Percentiles rank a stretch among this genome's conserved stretches.
Evolutionary conservation across 805 yeast species (phyloP).

Genomic region (Citeromyces nyonsensis): DNA sequence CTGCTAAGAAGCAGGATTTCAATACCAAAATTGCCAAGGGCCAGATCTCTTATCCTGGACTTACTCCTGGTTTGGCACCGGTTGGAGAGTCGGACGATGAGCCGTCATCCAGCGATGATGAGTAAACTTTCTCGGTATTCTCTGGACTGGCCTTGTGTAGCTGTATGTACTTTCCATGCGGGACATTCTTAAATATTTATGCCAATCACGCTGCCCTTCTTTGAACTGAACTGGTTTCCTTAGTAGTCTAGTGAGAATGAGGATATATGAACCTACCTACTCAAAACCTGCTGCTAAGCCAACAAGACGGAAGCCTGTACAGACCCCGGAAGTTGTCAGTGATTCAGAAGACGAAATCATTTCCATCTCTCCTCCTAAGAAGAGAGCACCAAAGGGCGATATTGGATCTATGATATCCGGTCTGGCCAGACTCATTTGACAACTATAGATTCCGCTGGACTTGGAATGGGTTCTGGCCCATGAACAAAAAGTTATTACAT

Average conservation of each 20-base stretch:
- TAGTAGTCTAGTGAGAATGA: no score
- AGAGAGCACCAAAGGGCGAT: not conserved
- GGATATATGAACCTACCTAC: no score
- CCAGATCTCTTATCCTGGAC: conserved; percentile 35
- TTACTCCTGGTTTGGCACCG: conserved; percentile 81
- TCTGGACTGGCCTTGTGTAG: no score
- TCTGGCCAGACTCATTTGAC: no score
- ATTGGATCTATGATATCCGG: not conserved
- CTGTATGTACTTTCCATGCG: no score
- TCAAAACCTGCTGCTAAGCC: conserved; percentile 1
- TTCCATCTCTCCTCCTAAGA: conserved; percentile 3
- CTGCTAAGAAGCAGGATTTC: conserved; percentile 18
- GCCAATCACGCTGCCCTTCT: no score
- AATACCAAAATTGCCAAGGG: conserved; percentile 26
- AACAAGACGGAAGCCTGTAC: not conserved
- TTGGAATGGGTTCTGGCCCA: no score
- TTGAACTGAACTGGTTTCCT: no score
- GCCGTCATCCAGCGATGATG: conserved; percentile 3
- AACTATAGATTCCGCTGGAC: no score
- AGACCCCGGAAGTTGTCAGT: not conserved
- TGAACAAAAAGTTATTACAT: no score
- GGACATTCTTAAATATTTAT: no score
- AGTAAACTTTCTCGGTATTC: no score
- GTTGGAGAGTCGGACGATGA: conserved; percentile 50
- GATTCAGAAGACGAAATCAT: conserved; percentile 2